Base-by-base conservation (phyloP, 208 protist genomes). In the Wallacemonas collosoma region DNA sequence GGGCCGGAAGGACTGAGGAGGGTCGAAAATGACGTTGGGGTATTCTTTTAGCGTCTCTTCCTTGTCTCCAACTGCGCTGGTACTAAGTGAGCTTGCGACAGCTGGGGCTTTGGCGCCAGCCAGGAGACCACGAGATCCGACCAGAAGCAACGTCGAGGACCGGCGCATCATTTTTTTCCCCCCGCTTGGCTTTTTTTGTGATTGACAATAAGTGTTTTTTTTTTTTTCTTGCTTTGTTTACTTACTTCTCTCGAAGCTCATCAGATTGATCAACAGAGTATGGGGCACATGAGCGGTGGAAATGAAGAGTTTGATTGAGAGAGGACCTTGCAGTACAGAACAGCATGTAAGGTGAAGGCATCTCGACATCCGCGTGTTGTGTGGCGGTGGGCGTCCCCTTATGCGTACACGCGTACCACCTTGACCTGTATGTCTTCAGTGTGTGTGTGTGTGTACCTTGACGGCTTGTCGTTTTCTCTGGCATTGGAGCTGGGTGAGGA, bases 1-100 rank as follows among this genome's bases (percentile, higher is more conserved):
- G 5, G 86, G 83, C 9, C 73, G 62, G 51, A 80, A 93, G 2
- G 72, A 58, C 3, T 56, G 72, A 8, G 76, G 66, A 3, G 69
- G 63, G 14, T 68, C 74, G n/a, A 58, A 50, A 5, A 75, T 53
- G 7, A 62, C 63, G 40, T 74, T 58, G 12, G 35, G 55, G 26
- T 39, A 40, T 41, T 58, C 17, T 14, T 55, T 71, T 7, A 53
- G n/a, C 3, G 61, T 4, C 4, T 14, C 15, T 5, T 60, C 57
- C 36, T 26, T 35, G 57, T 38, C 11, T 6, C 50, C 44, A 41
- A 3, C 40, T 39, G 26, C 40, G 47, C 70, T 67, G 3, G 70
- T 53, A 26, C 55, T 74, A 56, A 74, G 41, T 4, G 40, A 14
- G 45, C n/a, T 65, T 6, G 53, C 15, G 8, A 41, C 55, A 15